Base-by-base conservation (phyloP, 192 early-diverging fungal genomes). In the Coemansia sp. region DNA sequence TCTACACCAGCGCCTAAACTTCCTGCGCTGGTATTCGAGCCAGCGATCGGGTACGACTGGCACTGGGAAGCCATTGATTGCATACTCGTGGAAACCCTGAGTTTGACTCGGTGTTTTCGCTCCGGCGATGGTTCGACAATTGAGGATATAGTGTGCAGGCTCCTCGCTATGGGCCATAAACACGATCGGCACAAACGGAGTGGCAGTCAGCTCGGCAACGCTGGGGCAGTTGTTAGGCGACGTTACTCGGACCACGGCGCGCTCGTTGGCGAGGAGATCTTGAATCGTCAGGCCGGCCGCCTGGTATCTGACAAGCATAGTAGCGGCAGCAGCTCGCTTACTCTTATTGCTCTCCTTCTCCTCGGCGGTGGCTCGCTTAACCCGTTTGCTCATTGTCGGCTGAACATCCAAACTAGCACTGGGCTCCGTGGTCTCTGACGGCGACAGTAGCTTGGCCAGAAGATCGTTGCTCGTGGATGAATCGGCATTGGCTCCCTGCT, bases 1-100 rank as follows among this genome's bases (percentile, higher is more conserved):
- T 6, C 6, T 37, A 11, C 47, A 22, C 65, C 71, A 74, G 20
- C 1, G 19, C 42, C 4, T 22, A 20, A 64, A 74, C 54, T 74
- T 74, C 10, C 0, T 8, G 19, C 36, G 35, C 45, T 59, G 71
- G 15, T 10, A 41, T 29, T 2, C 27, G 19, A 76, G 64, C 68
- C 68, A 76, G 27, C 22, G 39, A 9, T 43, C 68, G 0, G 74
- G 68, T 24, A 63, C 45, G 0, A 76, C 60, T 0, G 68, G 74
- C 10, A n/a, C 36, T 6, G 74, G 74, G 20, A 60, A 66, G 4
- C 74, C 74, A 2, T 67, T 43, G 6, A 67, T 31, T 0, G 35
- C 53, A 17, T 64, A 71, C 45, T 76, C 68, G 45, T 64, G 60
- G 11, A 58, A 19, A 22, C 47, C 29, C 38, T 59, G 65, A 0